phyloP scores from a whole-genome alignment of 257 asterid genomes.

The Lithospermum erythrorhizon region DNA sequence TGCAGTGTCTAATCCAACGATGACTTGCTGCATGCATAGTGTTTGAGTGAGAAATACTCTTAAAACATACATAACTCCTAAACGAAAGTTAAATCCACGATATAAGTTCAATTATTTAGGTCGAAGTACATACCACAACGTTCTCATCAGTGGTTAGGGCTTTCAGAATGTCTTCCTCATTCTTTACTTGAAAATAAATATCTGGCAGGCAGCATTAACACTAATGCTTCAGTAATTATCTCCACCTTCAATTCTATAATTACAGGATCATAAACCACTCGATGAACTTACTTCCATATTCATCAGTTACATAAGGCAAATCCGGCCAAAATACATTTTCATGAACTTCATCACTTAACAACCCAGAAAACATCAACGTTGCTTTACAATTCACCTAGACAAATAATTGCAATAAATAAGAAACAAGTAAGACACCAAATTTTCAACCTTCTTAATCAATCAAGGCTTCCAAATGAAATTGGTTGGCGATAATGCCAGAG shows the following conservation, averaged over 20 bases:
- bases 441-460: background rate
- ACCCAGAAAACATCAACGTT: slow-evolving; percentile 77
- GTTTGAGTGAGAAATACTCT: slow-evolving; percentile 18
- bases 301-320: slow-evolving; percentile 85
- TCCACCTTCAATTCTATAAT: slow-evolving; percentile 1
- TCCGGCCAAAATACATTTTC: slow-evolving; percentile 98
- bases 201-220: slow-evolving; percentile 29
- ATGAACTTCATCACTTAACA: slow-evolving; percentile 58
- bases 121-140: slow-evolving; percentile 47
- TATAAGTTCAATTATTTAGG: background rate
- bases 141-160: slow-evolving; percentile 67
- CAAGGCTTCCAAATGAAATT: background rate
- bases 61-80: slow-evolving; percentile 12
- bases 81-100: background rate
- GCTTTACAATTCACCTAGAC: slow-evolving; percentile 83
- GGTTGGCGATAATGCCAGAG: too few relatives aligned
- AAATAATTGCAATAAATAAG: slow-evolving; percentile 1
- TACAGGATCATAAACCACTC: slow-evolving; percentile 13
- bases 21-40: slow-evolving; percentile 68
- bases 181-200: slow-evolving; percentile 94
- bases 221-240: background rate
- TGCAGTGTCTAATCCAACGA: slow-evolving; percentile 77
- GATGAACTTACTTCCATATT: slow-evolving; percentile 73
- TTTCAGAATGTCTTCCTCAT: slow-evolving; percentile 82
- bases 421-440: background rate